Conservation (phyloP, 495 filamentous ascomycete genomes). For the Aspergillus nanangensis region DNA sequence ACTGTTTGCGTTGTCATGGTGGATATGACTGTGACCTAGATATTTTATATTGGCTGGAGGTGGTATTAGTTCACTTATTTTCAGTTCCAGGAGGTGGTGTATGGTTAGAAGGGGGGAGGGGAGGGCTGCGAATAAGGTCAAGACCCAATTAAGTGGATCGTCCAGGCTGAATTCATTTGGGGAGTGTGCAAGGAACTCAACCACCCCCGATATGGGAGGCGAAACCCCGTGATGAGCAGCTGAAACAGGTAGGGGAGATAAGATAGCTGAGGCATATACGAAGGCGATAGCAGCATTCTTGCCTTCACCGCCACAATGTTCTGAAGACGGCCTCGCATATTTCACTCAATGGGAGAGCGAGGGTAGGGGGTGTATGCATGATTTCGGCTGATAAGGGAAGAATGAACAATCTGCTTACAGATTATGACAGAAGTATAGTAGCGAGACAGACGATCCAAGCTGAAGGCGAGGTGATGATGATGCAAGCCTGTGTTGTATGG, state of each 20-base stretch:
- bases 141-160: constrained; percentile 2
- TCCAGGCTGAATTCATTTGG: too few species aligned
- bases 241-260: constrained; percentile 2
- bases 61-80: background rate
- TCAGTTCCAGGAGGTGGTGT: background rate
- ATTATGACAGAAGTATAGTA: too few species aligned
- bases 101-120: background rate
- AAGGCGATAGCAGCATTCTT: background rate
- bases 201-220: background rate
- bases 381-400: too few species aligned
- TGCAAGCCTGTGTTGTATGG: too few species aligned
- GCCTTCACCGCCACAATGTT: background rate
- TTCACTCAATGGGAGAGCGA: too few species aligned
- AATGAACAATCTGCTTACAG: too few species aligned
- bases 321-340: constrained; percentile 5
- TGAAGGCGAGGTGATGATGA: too few species aligned
- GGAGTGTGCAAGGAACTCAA: background rate
- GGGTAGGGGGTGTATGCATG: too few species aligned
- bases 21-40: background rate
- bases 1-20: constrained; percentile 44
- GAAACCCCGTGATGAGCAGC: background rate
- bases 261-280: background rate
- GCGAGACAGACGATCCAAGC: too few species aligned
- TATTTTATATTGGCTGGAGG: background rate
- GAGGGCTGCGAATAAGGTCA: background rate